Conservation (phyloP, 176 grass and related monocot genomes). For the Tillandsia leiboldiana region DNA sequence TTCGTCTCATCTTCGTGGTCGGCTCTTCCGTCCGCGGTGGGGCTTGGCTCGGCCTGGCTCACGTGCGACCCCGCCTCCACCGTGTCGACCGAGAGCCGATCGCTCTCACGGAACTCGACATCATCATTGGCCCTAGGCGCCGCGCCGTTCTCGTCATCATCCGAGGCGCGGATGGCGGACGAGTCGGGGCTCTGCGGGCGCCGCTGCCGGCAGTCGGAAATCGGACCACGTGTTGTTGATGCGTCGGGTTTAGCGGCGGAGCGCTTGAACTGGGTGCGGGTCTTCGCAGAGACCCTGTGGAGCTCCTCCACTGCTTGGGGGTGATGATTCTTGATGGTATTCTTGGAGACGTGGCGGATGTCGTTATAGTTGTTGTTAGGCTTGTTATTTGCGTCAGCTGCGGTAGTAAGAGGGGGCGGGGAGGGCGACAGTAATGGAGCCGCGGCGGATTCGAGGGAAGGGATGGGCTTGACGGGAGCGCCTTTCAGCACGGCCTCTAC, state of each 20-base stretch:
- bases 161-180: constrained; percentile 27
- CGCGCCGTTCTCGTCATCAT: neutral
- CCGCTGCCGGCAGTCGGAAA: neutral
- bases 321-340: constrained; percentile 11
- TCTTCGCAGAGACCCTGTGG: constrained; percentile 24
- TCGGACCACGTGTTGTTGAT: neutral
- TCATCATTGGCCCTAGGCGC: neutral
- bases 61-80: constrained; percentile 24
- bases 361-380: constrained; percentile 22
- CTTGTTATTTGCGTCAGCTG: neutral
- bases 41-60: constrained; percentile 14
- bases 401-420: neutral
- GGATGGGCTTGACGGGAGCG: constrained; percentile 31
- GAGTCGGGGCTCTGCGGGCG: constrained; percentile 20
- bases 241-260: neutral
- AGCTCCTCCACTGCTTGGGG: constrained; percentile 7
- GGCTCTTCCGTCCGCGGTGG: neutral
- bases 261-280: constrained; percentile 38
- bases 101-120: neutral
- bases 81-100: constrained; percentile 29
- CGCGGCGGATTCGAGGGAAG: constrained; percentile 10
- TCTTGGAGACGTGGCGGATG: constrained; percentile 44
- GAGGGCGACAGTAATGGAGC: neutral
- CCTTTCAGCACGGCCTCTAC: constrained; percentile 68
- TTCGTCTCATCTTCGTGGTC: neutral